Percentiles rank a stretch among this genome's conserved stretches.
phyloP scores from a whole-genome alignment of 2,329 filamentous ascomycete genomes.

The Colletotrichum sp. region DNA sequence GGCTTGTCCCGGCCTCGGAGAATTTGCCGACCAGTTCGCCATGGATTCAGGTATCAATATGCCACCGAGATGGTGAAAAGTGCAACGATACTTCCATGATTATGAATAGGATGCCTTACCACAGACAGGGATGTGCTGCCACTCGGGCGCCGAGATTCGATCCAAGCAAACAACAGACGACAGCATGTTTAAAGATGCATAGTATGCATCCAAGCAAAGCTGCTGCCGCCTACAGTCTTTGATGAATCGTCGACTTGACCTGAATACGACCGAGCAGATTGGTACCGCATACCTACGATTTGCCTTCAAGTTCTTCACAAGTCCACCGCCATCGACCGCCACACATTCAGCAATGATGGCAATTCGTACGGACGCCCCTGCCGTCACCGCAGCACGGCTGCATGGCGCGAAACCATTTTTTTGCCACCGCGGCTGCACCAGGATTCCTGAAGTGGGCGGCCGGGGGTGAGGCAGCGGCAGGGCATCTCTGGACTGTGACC shows the following conservation, averaged over 20 bases:
- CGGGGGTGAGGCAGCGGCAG: neutral
- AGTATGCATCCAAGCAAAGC: neutral
- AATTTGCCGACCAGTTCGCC: neutral
- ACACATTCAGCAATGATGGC: neutral
- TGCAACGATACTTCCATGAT: neutral
- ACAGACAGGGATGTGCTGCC: neutral
- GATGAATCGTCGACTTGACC: neutral
- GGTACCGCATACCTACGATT: neutral
- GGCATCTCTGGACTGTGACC: neutral
- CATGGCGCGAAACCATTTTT: neutral
- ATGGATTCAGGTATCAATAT: neutral
- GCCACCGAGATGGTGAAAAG: neutral
- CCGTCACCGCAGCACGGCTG: neutral
- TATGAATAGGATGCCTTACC: neutral
- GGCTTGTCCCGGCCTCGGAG: neutral
- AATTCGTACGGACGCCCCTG: neutral
- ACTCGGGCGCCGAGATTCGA: neutral
- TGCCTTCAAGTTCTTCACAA: neutral
- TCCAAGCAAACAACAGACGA: neutral
- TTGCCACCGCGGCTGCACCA: slow-evolving; percentile 7
- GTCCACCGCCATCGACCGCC: neutral
- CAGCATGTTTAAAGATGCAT: neutral
- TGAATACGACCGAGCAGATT: neutral
- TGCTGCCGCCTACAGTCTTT: neutral
- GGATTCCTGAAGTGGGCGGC: neutral